Conservation (phyloP, 768 basidiomycete genomes). For the Termitomyces sp. region DNA sequence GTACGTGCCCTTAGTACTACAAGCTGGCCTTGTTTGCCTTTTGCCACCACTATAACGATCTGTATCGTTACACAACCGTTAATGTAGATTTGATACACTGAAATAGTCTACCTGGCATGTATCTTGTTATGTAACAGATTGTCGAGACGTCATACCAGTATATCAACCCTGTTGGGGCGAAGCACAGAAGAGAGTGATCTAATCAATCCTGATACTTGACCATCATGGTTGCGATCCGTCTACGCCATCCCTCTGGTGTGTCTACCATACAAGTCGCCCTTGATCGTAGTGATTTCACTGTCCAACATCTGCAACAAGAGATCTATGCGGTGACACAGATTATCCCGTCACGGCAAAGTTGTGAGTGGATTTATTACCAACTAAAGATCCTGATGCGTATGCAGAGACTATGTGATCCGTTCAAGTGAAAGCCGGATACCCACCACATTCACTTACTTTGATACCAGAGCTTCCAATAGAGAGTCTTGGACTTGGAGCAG, state of each 20-base stretch:
- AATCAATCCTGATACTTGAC: not conserved
- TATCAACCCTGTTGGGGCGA: too few relatives aligned
- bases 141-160: too few relatives aligned
- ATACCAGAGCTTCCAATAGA: conserved; percentile 72
- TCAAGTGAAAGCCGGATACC: conserved; percentile 84
- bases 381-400: not conserved
- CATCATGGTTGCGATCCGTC: conserved; percentile 67
- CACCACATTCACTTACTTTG: conserved; percentile 68
- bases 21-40: conserved; percentile 59
- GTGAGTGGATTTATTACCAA: conserved; percentile 41
- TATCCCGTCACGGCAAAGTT: conserved; percentile 68
- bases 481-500: conserved; percentile 69
- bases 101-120: too few relatives aligned
- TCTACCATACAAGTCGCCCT: conserved; percentile 71
- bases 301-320: conserved; percentile 72
- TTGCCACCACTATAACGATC: conserved; percentile 23
- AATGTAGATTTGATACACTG: not conserved
- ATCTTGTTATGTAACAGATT: too few relatives aligned
- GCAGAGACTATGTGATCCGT: not conserved
- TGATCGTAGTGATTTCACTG: conserved; percentile 47
- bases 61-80: not conserved
- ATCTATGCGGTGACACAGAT: conserved; percentile 70
- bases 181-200: not conserved
- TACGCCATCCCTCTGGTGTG: conserved; percentile 84
- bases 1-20: conserved; percentile 70